phyloP scores from a whole-genome alignment of 2,329 filamentous ascomycete species.

The Aspergillus neoniger region DNA sequence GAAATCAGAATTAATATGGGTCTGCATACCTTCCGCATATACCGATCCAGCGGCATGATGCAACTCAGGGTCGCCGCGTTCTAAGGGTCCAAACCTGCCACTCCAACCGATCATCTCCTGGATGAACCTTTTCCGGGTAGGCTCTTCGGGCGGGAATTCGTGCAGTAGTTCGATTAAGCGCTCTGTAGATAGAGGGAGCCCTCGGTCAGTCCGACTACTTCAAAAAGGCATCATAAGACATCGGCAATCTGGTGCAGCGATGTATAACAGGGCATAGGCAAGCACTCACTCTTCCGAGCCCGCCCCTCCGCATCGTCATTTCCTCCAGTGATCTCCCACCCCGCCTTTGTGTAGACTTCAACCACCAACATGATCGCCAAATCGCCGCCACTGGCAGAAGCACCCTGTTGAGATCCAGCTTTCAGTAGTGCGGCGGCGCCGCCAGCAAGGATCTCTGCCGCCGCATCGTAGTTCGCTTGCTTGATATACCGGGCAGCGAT shows the following conservation, averaged over 20 bases:
- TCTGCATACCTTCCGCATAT: slow-evolving; percentile 70
- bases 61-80: slow-evolving; percentile 88
- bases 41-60: slow-evolving; percentile 88
- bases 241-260: background rate
- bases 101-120: slow-evolving; percentile 88
- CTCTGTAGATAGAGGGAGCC: slow-evolving; percentile 34
- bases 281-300: slow-evolving; percentile 59
- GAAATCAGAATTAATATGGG: background rate
- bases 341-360: slow-evolving; percentile 87
- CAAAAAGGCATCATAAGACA: background rate
- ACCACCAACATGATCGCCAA: slow-evolving; percentile 81
- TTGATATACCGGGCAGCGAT: slow-evolving; percentile 94
- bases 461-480: slow-evolving; percentile 76
- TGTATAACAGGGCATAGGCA: background rate
- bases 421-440: slow-evolving; percentile 79
- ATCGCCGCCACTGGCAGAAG: slow-evolving; percentile 90
- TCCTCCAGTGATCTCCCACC: slow-evolving; percentile 61
- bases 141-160: slow-evolving; percentile 79
- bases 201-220: background rate
- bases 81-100: slow-evolving; percentile 78
- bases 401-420: slow-evolving; percentile 69
- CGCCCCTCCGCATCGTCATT: slow-evolving; percentile 61
- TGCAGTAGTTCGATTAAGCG: slow-evolving; percentile 75
- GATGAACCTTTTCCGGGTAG: slow-evolving; percentile 89
- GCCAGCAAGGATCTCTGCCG: slow-evolving; percentile 80